A percentile compares a stretch with the other conserved stretches of the same genome.
These are phyloP conservation scores for Leucocoprinus birnbaumii DNA, from an alignment of 768 basidiomycete genomes.

Conservation along the genomic window DNA sequence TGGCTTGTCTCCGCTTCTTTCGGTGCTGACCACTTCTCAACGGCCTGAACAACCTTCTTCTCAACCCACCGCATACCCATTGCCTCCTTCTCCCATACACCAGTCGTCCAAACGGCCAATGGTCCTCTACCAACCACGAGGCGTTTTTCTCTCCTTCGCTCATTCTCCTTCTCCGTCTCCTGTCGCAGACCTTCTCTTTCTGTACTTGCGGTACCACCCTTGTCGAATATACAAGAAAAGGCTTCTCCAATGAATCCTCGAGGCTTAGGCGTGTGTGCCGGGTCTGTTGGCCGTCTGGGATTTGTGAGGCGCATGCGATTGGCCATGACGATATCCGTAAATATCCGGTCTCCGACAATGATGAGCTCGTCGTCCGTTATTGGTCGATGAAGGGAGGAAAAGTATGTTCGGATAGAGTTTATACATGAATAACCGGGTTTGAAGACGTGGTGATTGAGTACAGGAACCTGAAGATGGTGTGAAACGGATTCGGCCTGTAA, in stretches of 20 bases:
- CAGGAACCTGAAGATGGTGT: conserved; percentile 72
- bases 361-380: conserved; percentile 64
- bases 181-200: conserved; percentile 20
- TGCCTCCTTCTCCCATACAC: conserved; percentile 66
- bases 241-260: conserved; percentile 11
- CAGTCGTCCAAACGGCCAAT: conserved; percentile 67
- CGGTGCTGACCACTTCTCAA: conserved; percentile 39
- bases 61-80: conserved; percentile 63
- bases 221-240: conserved; percentile 22
- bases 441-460: conserved; percentile 69
- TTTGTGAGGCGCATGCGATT: conserved; percentile 54
- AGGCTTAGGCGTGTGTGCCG: conserved; percentile 3
- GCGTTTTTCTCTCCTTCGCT: conserved; percentile 7
- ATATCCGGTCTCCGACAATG: conserved; percentile 87
- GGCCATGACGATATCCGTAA: conserved; percentile 89
- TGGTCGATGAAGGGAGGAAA: conserved; percentile 55
- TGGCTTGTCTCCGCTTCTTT: conserved; percentile 20
- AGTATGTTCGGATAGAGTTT: conserved; percentile 68
- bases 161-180: background rate
- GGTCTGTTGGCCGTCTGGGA: conserved; percentile 11
- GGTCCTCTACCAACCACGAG: conserved; percentile 36
- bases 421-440: conserved; percentile 87
- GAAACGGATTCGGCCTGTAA: conserved; percentile 83
- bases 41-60: conserved; percentile 41
- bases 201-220: conserved; percentile 21